These are phyloP conservation scores for Metschnikowia cubensis DNA, from an alignment of 805 yeast genomes.

Conservation along the genomic window DNA sequence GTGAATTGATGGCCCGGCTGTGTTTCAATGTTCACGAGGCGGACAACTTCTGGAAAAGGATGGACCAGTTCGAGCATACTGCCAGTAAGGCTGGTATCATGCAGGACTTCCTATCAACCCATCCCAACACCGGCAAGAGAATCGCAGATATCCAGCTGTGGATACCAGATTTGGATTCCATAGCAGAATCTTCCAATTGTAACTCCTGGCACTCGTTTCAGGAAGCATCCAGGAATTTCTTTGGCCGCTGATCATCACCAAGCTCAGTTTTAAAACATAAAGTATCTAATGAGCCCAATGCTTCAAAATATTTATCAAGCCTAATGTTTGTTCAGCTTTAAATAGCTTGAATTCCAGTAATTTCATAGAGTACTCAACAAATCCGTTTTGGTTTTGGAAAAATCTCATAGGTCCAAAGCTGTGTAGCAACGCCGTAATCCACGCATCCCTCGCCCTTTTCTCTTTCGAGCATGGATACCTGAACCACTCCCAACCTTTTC, in stretches of 20 bases:
- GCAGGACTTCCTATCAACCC: conserved; percentile 78
- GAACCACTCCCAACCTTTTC: conserved; percentile 30
- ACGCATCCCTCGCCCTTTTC: conserved; percentile 9
- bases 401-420: conserved; percentile 14
- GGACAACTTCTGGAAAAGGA: conserved; percentile 74
- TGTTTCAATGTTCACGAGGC: conserved; percentile 81
- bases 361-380: neutral
- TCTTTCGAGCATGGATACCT: conserved; percentile 27
- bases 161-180: conserved; percentile 54
- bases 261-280: no score
- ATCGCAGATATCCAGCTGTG: conserved; percentile 63
- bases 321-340: no score
- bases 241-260: neutral
- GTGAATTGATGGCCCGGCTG: conserved; percentile 85
- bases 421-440: conserved; percentile 9
- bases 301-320: no score
- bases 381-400: conserved; percentile 6
- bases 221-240: conserved; percentile 15
- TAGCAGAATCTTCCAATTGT: conserved; percentile 43
- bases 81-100: conserved; percentile 16
- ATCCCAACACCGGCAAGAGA: conserved; percentile 79
- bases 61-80: conserved; percentile 45
- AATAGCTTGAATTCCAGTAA: no score
- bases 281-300: no score
- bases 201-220: conserved; percentile 14